Evolutionary conservation across 805 yeast species (phyloP).

Genomic region (Nakazawaea anatomiae): DNA sequence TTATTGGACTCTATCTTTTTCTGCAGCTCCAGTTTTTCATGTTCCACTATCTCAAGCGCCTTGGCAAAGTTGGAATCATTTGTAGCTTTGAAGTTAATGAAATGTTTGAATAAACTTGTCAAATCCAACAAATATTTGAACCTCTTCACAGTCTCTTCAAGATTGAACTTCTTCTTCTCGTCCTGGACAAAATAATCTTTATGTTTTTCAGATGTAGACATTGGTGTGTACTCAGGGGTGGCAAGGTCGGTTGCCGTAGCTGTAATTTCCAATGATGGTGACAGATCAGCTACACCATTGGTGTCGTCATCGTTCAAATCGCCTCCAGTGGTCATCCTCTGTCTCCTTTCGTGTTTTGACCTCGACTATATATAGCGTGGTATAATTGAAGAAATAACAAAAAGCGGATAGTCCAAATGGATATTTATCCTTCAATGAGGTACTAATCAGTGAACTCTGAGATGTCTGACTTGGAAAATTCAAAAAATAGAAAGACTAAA

Average conservation of each 20-base stretch:
- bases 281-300: neutral
- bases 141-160: constrained; percentile 56
- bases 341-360: constrained; percentile 1
- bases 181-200: constrained; percentile 27
- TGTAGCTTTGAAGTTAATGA: constrained; percentile 57
- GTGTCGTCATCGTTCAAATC: constrained; percentile 4
- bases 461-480: no score
- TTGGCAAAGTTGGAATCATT: constrained; percentile 51
- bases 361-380: no score
- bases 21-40: constrained; percentile 16
- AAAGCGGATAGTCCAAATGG: no score
- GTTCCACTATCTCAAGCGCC: constrained; percentile 39
- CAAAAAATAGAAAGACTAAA: no score
- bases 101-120: constrained; percentile 63
- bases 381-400: no score
- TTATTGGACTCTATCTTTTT: constrained; percentile 11
- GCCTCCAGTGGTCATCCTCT: constrained; percentile 8
- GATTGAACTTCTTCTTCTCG: constrained; percentile 34
- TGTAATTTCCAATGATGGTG: neutral
- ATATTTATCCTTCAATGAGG: no score
- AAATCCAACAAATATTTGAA: constrained; percentile 62
- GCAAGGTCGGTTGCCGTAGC: neutral
- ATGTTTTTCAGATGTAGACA: constrained; percentile 13
- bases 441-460: no score
- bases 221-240: constrained; percentile 2